Percentiles rank a stretch among this genome's conserved stretches.
These are phyloP conservation scores for Aspergillus sp. DNA, from an alignment of 2,329 filamentous ascomycete genomes.

Conservation along the genomic window DNA sequence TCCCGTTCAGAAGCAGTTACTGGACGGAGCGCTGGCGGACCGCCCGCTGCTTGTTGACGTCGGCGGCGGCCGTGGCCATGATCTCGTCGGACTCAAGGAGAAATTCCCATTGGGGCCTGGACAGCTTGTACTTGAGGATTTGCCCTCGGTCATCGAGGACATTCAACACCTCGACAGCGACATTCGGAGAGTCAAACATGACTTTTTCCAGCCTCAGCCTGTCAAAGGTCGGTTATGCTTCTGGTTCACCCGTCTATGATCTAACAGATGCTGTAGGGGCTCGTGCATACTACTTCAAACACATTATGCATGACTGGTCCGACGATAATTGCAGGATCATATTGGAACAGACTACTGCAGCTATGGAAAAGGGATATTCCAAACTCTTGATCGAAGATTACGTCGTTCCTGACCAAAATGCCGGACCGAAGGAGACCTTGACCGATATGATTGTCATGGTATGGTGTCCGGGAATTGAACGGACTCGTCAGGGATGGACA, in stretches of 20 bases:
- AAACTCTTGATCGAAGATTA: conserved; percentile 7
- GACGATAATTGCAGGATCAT: conserved; percentile 20
- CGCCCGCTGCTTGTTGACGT: conserved; percentile 20
- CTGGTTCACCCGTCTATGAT: neutral
- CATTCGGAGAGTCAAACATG: conserved; percentile 6
- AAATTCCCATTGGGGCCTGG: conserved; percentile 7
- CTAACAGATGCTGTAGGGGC: conserved; percentile 17
- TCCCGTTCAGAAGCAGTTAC: conserved; percentile 19
- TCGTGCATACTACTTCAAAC: conserved; percentile 39
- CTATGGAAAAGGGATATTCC: conserved; percentile 8
- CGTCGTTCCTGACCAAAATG: conserved; percentile 3
- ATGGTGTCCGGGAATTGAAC: conserved; percentile 1
- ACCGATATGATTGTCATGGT: conserved; percentile 9
- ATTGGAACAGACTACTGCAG: neutral
- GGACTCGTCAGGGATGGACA: conserved; percentile 1
- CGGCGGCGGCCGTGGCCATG: conserved; percentile 17
- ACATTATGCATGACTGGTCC: conserved; percentile 41
- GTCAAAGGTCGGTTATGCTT: conserved; percentile 9
- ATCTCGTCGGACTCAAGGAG: conserved; percentile 7
- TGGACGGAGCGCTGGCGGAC: conserved; percentile 13
- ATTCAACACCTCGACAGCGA: neutral
- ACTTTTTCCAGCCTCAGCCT: conserved; percentile 14
- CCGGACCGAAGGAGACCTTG: neutral
- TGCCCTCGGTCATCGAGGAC: conserved; percentile 10
- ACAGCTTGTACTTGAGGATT: conserved; percentile 15